Evolutionary conservation across 2,329 filamentous ascomycete species (phyloP).

Genomic region (Coniochaeta pulveracea): DNA sequence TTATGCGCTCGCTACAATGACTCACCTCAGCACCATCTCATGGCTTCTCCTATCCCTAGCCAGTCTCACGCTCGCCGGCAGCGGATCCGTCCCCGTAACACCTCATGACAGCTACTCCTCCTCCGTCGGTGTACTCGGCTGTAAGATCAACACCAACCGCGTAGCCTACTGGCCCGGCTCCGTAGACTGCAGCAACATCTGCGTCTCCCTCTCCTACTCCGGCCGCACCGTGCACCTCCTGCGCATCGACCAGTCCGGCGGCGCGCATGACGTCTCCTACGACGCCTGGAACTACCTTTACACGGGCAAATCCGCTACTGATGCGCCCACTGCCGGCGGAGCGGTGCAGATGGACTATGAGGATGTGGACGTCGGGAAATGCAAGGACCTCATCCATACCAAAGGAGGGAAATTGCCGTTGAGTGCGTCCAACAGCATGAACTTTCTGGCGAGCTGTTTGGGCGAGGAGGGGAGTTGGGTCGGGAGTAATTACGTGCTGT

Average conservation of each 20-base stretch:
- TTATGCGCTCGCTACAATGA: no score
- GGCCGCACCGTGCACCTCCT: slow-evolving; percentile 14
- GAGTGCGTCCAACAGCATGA: slow-evolving; percentile 4
- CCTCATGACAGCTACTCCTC: slow-evolving; percentile 5
- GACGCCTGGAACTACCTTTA: slow-evolving; percentile 8
- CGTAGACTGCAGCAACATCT: slow-evolving; percentile 5
- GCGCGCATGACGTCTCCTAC: slow-evolving; percentile 8
- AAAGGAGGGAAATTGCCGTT: background rate
- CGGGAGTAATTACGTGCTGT: slow-evolving; percentile 1
- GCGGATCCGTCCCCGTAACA: slow-evolving; percentile 1
- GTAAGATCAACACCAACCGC: slow-evolving; percentile 4
- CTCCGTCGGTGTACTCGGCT: slow-evolving; percentile 2
- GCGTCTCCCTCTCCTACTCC: slow-evolving; percentile 11
- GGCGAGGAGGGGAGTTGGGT: slow-evolving; percentile 2
- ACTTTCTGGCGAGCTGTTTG: slow-evolving; percentile 2
- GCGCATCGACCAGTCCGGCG: slow-evolving; percentile 15
- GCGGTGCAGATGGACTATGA: slow-evolving; percentile 1
- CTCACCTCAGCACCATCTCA: no score
- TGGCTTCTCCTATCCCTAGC: no score
- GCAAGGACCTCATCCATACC: slow-evolving; percentile 1
- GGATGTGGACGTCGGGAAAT: background rate
- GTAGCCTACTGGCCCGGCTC: slow-evolving; percentile 2
- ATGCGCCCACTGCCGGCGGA: slow-evolving; percentile 5
- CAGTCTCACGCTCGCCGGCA: background rate
- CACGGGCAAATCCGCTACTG: slow-evolving; percentile 5